A percentile compares a stretch with the other conserved stretches of the same genome.
These are phyloP conservation scores for Vanrija sp. DNA, from an alignment of 1,284 basidiomycete genomes.

Conservation along the genomic window DNA sequence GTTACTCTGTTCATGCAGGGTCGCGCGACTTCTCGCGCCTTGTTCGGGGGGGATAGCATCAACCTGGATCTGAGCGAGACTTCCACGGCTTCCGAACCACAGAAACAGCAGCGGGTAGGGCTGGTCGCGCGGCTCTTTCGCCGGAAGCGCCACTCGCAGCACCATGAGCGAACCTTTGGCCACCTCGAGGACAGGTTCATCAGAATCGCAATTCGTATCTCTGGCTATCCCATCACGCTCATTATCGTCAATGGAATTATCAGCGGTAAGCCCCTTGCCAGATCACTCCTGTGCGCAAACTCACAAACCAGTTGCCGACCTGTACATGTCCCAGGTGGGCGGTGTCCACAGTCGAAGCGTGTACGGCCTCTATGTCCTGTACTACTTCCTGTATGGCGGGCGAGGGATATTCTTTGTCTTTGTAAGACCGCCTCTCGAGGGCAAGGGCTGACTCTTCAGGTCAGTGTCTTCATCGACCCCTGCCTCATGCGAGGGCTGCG, in stretches of 20 bases:
- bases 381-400: constrained; percentile 25
- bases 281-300: not conserved
- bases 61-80: constrained; percentile 15
- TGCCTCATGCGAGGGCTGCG: constrained; percentile 11
- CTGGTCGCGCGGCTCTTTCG: not conserved
- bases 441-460: not conserved
- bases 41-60: constrained; percentile 21
- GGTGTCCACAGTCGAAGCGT: constrained; percentile 10
- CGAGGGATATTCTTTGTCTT: constrained; percentile 24
- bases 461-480: constrained; percentile 23
- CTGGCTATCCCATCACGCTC: constrained; percentile 22
- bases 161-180: not conserved
- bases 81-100: constrained; percentile 4
- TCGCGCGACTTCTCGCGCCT: constrained; percentile 24
- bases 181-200: constrained; percentile 20
- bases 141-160: not conserved
- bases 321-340: constrained; percentile 17
- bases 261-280: constrained; percentile 12
- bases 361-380: constrained; percentile 22
- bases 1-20: constrained; percentile 30
- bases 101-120: not conserved
- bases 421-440: constrained; percentile 5
- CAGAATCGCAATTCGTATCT: constrained; percentile 21
- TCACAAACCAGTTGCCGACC: constrained; percentile 13
- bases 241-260: constrained; percentile 21